Evolutionary conservation across 1,139 yeast genomes (phyloP), one percentile per base, ranked within the genome.

Genomic region (Debaryomyces fabryi): DNA sequence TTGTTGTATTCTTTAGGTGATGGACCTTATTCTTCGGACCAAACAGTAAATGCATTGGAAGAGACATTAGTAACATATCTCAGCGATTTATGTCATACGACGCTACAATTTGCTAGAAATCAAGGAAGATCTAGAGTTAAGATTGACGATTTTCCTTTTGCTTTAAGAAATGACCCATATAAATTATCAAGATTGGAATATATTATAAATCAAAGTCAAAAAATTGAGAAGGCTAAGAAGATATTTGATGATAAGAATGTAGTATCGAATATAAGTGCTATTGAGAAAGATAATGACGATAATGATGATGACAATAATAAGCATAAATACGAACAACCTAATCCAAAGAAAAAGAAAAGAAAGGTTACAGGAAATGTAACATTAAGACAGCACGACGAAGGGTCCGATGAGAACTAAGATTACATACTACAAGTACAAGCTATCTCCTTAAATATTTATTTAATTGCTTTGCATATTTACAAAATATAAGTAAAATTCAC

Each of bases 1-100:
- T 70, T 92, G 42, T 71, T 92, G 50, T 92, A 84, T 60, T 92
- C 97, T 0, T 83, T 85, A 63, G 98, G 98, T 0, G 98, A 92
- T 62, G 88, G 85, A 1, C 81, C 87, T 2, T 82, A 85, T 41
- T 95, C 96, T 2, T 75, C 84, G 29, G 86, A 86, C 30, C 86
- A 88, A 47, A 88, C 96, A 0, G 84, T 89, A 1, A 86, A 85
- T 49, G 83, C 88, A 4, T 66, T 92, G 20, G 98, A 92, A 60
- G 98, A 92, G 57, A 77, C 88, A n/a, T 77, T 92, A 13, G 82
- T 86, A 27, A 89, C 86, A 49, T 92, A 86, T 61, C 71, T 92
- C 41, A 79, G 84, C 4, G 92, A 87, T 58, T 74, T 90, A 5
- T 59, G 68, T 16, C 58, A 58, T 23, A 60, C 62, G 45, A 53